Evolutionary conservation across 805 yeast species (phyloP).

Genomic region (Yamadazyma olivae): DNA sequence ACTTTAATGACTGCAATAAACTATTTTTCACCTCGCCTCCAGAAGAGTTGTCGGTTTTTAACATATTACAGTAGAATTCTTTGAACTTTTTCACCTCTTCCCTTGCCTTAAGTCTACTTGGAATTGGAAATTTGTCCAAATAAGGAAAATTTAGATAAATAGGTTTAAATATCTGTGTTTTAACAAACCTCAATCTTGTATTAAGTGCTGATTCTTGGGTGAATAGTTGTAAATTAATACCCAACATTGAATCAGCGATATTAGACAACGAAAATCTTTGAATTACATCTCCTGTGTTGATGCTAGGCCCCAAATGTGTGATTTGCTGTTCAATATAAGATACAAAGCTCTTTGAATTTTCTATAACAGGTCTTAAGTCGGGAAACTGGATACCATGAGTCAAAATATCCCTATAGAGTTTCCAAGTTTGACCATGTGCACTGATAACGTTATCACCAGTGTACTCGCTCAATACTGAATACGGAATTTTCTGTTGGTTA

Average conservation of each 20-base stretch:
- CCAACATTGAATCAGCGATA: conserved; percentile 48
- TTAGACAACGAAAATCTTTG: conserved; percentile 49
- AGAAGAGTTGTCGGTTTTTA: conserved; percentile 20
- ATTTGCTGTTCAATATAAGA: background rate
- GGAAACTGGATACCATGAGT: conserved; percentile 52
- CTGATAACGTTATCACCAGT: conserved; percentile 63
- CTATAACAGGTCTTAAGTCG: conserved; percentile 30
- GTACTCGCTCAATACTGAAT: conserved; percentile 50
- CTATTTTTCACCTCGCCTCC: conserved; percentile 40
- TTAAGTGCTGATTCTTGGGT: conserved; percentile 31
- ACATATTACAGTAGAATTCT: conserved; percentile 27
- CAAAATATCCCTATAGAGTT: conserved; percentile 40
- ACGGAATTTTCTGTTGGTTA: conserved; percentile 55
- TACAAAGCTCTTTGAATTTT: conserved; percentile 29
- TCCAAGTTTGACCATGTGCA: conserved; percentile 55
- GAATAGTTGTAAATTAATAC: conserved; percentile 44
- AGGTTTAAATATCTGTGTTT: conserved; percentile 53
- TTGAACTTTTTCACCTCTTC: conserved; percentile 42
- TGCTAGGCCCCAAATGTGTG: background rate
- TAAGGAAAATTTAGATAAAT: conserved; percentile 54
- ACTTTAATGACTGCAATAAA: conserved; percentile 36
- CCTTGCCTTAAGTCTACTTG: conserved; percentile 43
- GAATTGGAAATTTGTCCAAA: conserved; percentile 48
- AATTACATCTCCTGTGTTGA: conserved; percentile 27
- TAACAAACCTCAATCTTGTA: conserved; percentile 38